Conservation (phyloP, 331 rosid genomes). For the Acacia concinna region DNA sequence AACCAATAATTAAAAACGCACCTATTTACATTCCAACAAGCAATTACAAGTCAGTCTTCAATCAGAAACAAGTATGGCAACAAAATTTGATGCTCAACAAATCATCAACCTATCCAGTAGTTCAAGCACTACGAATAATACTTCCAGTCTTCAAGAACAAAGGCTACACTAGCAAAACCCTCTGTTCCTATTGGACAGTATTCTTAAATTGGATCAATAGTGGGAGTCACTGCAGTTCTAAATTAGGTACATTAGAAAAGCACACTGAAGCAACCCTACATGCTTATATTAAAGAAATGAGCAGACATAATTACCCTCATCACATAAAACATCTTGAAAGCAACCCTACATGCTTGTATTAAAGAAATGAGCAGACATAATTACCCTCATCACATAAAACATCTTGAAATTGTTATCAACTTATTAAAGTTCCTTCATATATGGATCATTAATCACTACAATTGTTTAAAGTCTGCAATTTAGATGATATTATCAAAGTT, state of each 20-base stretch:
- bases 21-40: constrained; percentile 15
- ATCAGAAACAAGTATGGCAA: constrained; percentile 2
- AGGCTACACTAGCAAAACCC: too few species aligned
- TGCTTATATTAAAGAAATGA: not conserved
- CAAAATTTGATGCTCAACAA: constrained; percentile 1
- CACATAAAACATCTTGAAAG: constrained; percentile 1
- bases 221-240: not conserved
- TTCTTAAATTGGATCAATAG: not conserved
- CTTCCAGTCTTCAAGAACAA: not conserved
- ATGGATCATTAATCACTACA: not conserved
- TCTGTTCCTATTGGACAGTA: not conserved
- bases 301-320: not conserved
- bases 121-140: not conserved
- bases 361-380: not conserved
- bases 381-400: not conserved
- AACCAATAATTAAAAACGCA: constrained; percentile 2
- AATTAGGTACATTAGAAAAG: not conserved
- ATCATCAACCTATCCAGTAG: not conserved
- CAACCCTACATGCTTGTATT: not conserved
- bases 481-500: not conserved
- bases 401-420: not conserved
- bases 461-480: not conserved
- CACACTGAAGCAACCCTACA: not conserved
- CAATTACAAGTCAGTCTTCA: constrained; percentile 4
- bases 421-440: not conserved